phyloP scores from a whole-genome alignment of 768 basidiomycete species.

The Antrodiella citrinella region DNA sequence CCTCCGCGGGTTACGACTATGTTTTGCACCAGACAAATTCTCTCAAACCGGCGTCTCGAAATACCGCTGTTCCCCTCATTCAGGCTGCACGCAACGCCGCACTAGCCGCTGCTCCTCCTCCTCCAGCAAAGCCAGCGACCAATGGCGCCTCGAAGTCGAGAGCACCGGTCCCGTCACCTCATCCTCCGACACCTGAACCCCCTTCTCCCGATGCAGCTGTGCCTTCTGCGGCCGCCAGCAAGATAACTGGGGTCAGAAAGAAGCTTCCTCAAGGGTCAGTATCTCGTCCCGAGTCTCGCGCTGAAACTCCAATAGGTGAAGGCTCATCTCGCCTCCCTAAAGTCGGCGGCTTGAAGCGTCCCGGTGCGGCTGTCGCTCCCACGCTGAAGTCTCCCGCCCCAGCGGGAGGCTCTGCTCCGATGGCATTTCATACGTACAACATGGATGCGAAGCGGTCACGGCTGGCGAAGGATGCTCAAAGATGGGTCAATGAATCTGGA shows the following conservation, averaged over 20 bases:
- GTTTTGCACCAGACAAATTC: slow-evolving; percentile 81
- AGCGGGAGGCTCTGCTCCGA: slow-evolving; percentile 21
- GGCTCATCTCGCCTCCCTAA: slow-evolving; percentile 26
- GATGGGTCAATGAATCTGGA: slow-evolving; percentile 84
- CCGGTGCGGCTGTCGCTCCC: slow-evolving; percentile 24
- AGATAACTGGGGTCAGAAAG: slow-evolving; percentile 59
- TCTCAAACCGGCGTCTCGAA: slow-evolving; percentile 86
- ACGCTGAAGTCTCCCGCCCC: slow-evolving; percentile 24
- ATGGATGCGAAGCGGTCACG: slow-evolving; percentile 57
- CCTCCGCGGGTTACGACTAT: slow-evolving; percentile 70
- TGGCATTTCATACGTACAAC: slow-evolving; percentile 43
- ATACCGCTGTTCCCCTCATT: slow-evolving; percentile 79
- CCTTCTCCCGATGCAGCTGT: slow-evolving; percentile 41
- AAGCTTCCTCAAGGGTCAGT: slow-evolving; percentile 55
- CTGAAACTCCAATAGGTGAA: slow-evolving; percentile 29
- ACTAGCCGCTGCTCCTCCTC: slow-evolving; percentile 22
- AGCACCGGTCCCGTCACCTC: slow-evolving; percentile 11
- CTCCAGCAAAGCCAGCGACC: slow-evolving; percentile 12
- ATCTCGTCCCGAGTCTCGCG: slow-evolving; percentile 38
- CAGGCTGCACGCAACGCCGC: slow-evolving; percentile 64
- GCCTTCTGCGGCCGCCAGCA: slow-evolving; percentile 29
- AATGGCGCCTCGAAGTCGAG: slow-evolving; percentile 16
- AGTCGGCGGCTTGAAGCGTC: slow-evolving; percentile 35
- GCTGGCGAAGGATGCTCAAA: slow-evolving; percentile 65
- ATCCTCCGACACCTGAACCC: slow-evolving; percentile 22